Base-by-base conservation (phyloP, 441 rosid species). In the Euphorbia corollata region DNA sequence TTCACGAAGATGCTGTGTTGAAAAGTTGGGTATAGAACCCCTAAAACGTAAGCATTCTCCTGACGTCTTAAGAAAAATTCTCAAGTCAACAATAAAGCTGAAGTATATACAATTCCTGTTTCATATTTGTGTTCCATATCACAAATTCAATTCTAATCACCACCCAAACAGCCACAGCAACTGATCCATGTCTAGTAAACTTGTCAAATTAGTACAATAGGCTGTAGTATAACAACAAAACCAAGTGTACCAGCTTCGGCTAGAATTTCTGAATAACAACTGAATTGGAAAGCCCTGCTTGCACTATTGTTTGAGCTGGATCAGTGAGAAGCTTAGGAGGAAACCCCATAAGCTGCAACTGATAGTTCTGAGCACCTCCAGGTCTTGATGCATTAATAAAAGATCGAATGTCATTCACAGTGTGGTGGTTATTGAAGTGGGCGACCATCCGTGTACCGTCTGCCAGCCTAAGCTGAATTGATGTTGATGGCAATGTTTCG, bases 271-370 rank as follows among this genome's bases (percentile, higher is more conserved):
- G 98, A 71, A 92, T 84, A 38, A 93, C 83, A 24, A 91, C 99
- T 2, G 95, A 87, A 80, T 87, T 91, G 79, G 89, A 86, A 8
- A 93, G 95, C 68, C 87, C 92, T 8, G 93, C 96, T 76, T 85
- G 80, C 74, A 86, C 89, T 68, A 91, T 81, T 50, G 92, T 90
- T 78, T 86, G 86, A 51, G 78, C 61, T 53, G 67, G 73, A 77
- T 89, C 91, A 4, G 76, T 58, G 23, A 91, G 89, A 63, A 84
- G 77, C 80, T 84, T 83, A 0, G 97, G 98, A 61, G 98, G 96
- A 73, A 92, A 92, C 27, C 96, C 98, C 98, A 90, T 90, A 68
- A 86, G 72, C 77, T 87, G 96, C 75, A 92, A 89, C 62, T 85
- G 93, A 78, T 89, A 92, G 68, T 79, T 83, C 63, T 75, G 72